A percentile compares a stretch with the other conserved stretches of the same genome.
phyloP scores from a whole-genome alignment of 768 basidiomycete species.

The Pleurotus pulmonarius region DNA sequence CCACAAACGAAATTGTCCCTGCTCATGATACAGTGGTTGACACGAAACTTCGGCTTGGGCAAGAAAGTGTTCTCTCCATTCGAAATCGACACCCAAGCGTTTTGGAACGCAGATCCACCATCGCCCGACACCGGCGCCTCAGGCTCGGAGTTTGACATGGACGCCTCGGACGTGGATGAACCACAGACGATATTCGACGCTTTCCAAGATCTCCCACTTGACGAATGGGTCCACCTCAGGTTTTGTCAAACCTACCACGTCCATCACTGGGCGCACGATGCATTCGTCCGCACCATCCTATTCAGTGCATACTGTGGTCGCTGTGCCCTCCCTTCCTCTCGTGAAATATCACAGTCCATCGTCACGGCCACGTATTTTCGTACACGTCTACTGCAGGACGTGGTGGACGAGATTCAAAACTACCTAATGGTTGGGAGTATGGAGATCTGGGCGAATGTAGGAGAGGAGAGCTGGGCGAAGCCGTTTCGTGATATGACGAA shows the following conservation, averaged over 20 bases:
- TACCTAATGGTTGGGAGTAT: not conserved
- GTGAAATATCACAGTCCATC: conserved; percentile 3
- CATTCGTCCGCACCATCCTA: conserved; percentile 12
- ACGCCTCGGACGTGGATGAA: not conserved
- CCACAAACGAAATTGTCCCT: conserved; percentile 18
- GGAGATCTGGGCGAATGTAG: not conserved
- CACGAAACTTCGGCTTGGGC: conserved; percentile 17
- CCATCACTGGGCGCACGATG: conserved; percentile 16
- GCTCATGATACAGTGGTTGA: conserved; percentile 16
- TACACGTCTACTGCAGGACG: not conserved
- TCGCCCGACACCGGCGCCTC: not conserved
- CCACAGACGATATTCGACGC: conserved; percentile 9
- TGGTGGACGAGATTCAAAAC: not conserved
- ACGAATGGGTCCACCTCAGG: conserved; percentile 16
- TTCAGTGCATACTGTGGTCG: conserved; percentile 13
- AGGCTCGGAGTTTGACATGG: not conserved
- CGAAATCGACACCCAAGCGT: conserved; percentile 14
- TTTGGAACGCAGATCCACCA: conserved; percentile 19
- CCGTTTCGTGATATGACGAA: conserved; percentile 10
- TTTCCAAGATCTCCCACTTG: conserved; percentile 11
- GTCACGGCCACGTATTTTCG: not conserved
- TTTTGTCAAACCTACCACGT: conserved; percentile 13
- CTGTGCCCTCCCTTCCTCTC: conserved; percentile 6
- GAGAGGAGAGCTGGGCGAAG: conserved; percentile 8
- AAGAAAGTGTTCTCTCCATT: conserved; percentile 16